A percentile compares a stretch with the other conserved stretches of the same genome.
Conservation (phyloP, 2,329 filamentous ascomycete species). For the Cercospora brassicicola region DNA sequence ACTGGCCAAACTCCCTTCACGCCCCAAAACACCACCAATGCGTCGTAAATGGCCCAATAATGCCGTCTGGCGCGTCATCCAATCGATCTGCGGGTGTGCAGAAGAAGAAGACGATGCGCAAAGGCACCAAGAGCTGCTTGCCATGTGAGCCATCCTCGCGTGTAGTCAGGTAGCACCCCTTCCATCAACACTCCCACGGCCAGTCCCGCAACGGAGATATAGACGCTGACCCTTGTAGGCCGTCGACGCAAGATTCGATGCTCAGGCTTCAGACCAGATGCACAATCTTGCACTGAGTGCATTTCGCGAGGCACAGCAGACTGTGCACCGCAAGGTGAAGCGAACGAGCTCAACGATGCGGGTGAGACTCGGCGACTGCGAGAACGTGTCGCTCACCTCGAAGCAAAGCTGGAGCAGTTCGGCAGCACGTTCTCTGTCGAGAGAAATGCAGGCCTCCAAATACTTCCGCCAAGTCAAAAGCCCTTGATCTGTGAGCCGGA, state of each 20-base stretch:
- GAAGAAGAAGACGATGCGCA: conserved; percentile 18
- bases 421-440: not conserved
- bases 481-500: not conserved
- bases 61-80: no score
- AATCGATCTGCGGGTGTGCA: not conserved
- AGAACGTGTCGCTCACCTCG: conserved; percentile 9
- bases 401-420: not conserved
- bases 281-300: conserved; percentile 16
- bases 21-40: not conserved
- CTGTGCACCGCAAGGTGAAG: conserved; percentile 18
- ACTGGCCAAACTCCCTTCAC: not conserved
- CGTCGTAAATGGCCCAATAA: no score
- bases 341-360: not conserved
- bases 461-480: not conserved
- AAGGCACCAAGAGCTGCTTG: conserved; percentile 20
- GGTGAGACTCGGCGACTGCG: conserved; percentile 2
- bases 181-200: not conserved
- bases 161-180: no score
- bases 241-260: conserved; percentile 17
- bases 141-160: conserved; percentile 10
- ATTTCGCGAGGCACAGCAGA: conserved; percentile 12
- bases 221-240: conserved; percentile 2
- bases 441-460: not conserved
- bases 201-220: not conserved
- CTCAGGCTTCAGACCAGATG: conserved; percentile 5